Base-by-base conservation (phyloP, 2,329 filamentous ascomycete genomes). In the Cladosporium oxysporum region DNA sequence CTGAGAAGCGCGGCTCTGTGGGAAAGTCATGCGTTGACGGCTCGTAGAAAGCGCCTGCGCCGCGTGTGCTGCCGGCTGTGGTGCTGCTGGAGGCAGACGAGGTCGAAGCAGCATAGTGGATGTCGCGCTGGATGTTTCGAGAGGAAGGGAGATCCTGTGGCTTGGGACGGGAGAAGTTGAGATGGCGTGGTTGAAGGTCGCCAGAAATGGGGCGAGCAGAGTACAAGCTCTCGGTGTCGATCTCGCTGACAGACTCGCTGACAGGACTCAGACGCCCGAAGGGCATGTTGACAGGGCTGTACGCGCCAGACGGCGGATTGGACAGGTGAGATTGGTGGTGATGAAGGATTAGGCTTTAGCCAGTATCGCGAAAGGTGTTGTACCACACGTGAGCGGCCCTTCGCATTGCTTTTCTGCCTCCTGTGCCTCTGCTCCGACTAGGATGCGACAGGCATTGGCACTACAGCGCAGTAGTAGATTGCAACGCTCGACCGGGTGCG, bases 131-230 rank as follows among this genome's bases (percentile, higher is more conserved):
- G 55, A 60, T 29, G 33, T 47, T 53, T 28, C 57, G 31, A 14
- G 63, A 60, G 4, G 63, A 60, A 8, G 63, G 47, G 23, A 33
- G 53, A 53, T 61, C 65, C 57, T 58, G 62, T 31, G 31, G 66
- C 33, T 55, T 57, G 8, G 71, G 72, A 16, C 72, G 69, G 16
- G 72, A 74, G 67, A 74, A 74, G 60, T 74, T 74, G 62, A 72
- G 66, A 12, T 68, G 65, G 16, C 60, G 53, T 18, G 71, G 70
- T 33, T 65, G 65, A 35, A 71, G 65, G 21, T 65, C 66, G 53
- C 62, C 65, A 26, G 66, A 68, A 18, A 31, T 16, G 12, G 62
- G 29, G 37, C 55, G 62, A 44, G 21, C 14, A 37, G 60, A 53
- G 59, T 50, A 28, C 33, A 57, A 23, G 57, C 53, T 64, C 23